Evolutionary conservation across 2,329 filamentous ascomycete genomes (phyloP), one percentile per base, ranked within the genome.

Genomic region (Fonsecaea nubica): DNA sequence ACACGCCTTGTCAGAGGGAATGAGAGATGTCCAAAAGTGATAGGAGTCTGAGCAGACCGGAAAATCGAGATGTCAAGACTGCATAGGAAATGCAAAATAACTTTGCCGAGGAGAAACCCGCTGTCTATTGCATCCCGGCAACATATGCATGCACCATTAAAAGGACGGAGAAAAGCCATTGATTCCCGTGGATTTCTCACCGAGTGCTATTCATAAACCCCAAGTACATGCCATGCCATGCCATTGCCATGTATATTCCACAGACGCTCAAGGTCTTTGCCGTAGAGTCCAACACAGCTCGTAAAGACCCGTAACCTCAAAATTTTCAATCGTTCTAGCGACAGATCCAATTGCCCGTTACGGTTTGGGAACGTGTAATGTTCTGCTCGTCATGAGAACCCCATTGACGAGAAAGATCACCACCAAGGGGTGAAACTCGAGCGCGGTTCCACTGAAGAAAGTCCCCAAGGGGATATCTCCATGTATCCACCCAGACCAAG

Each of bases 351-450:
- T 3, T 4, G 12, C 18, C 9, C 18, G 45, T 25, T 25, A 50
- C 45, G 85, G 93, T 87, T 99, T 99, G 15, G 95, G 95, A 72
- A 99, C 93, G 77, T 95, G 92, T 75, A 99, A 88, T 36, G 89
- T 94, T 85, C 94, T 96, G 83, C 92, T 97, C 70, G 94, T 90
- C 95, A 99, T 98, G 75, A 95, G 80, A 76, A 91, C 96, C 21
- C 93, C 95, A 77, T 96, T 92, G n/a, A 93, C 73, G 66, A 96
- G 83, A 79, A 97, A 99, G 67, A 98, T 75, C 30, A 89, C 79
- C 7, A 90, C 92, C 3, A 90, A 84, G 13, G 95, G 94, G 77
- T 99, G 95, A 67, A 97, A 88, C 79, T 96, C 95, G 21, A 93
- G 82, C 7, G 82, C 70, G 0, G 90, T 88, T 25, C 91, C 93